These are phyloP conservation scores for Protea cynaroides DNA, from an alignment of 164 flowering plant genomes.

Conservation along the genomic window DNA sequence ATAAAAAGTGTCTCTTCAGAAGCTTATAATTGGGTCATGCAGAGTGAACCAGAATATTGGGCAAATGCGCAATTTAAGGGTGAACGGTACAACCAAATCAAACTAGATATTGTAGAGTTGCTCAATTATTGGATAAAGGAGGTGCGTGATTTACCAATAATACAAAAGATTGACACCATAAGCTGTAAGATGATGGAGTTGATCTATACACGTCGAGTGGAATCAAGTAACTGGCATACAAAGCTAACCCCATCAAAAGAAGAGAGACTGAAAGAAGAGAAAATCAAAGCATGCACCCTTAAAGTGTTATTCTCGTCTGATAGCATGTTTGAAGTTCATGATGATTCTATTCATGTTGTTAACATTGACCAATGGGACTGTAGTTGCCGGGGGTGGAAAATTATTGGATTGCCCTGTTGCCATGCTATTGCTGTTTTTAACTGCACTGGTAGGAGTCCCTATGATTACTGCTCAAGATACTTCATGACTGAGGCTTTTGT, in stretches of 20 bases:
- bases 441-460: conserved; percentile 23
- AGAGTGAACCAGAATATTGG: conserved; percentile 47
- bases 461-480: conserved; percentile 46
- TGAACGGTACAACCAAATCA: conserved; percentile 34
- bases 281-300: conserved; percentile 25
- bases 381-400: conserved; percentile 51
- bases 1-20: conserved; percentile 34
- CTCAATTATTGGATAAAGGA: conserved; percentile 30
- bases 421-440: conserved; percentile 65
- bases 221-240: conserved; percentile 34
- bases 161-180: conserved; percentile 30
- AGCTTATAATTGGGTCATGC: conserved; percentile 45
- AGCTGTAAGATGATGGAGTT: conserved; percentile 27
- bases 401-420: conserved; percentile 51
- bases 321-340: conserved; percentile 50
- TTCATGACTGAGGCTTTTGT: conserved; percentile 36
- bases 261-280: conserved; percentile 37
- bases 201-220: conserved; percentile 21
- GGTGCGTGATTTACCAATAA: conserved; percentile 33
- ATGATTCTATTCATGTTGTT: conserved; percentile 31
- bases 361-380: conserved; percentile 43
- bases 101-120: conserved; percentile 18
- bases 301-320: conserved; percentile 47
- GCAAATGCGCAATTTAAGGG: conserved; percentile 37
- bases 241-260: conserved; percentile 49